Base-by-base conservation (phyloP, 2,329 filamentous ascomycete genomes). In the Exophiala spinifera region DNA sequence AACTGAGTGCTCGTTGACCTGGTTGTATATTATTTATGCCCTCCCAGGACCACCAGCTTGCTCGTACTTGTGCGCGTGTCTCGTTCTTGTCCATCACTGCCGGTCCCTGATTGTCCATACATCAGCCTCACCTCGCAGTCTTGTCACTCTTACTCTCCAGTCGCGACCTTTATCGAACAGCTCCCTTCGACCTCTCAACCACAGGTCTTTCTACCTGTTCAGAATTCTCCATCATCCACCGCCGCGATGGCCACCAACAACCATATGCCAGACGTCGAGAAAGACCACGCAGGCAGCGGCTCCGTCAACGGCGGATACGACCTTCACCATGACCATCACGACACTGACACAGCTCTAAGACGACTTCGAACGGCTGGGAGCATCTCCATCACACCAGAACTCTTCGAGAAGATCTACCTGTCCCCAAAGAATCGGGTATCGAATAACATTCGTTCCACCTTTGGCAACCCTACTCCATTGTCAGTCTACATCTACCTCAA, bases 331-430 rank as follows among this genome's bases (percentile, higher is more conserved):
- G 57, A 64, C 21, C 51, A 60, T 40, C 62, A 64, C 37, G 60
- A 60, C 55, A 48, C 49, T 8, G 63, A 65, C 21, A 60, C 59
- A 51, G 75, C 75, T 6, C 60, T 78, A 53, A 67, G 65, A 52
- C 70, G 70, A 45, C 76, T 78, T 60, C 70, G 73, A 25, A 81
- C 79, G 1, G 76, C 78, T 23, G 79, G 79, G 55, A 79, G 76
- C 65, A 73, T 69, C 19, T 66, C 66, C 3, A 65, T 69, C 19
- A 64, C 65, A 8, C 65, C 67, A 0, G 67, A 69, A 56, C 67
- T 68, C 48, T 69, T 69, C 44, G 67, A 69, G 59, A 69, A 65
- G 61, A 65, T 69, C 31, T 69, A 69, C 48, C 61, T 69, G n/a
- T 67, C 62, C 17, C 67, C 67, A 5, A 67, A 69, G 63, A 68